These are phyloP conservation scores for Blastocystis sp. DNA, from an alignment of 352 stramenopile species.

Conservation along the genomic window DNA sequence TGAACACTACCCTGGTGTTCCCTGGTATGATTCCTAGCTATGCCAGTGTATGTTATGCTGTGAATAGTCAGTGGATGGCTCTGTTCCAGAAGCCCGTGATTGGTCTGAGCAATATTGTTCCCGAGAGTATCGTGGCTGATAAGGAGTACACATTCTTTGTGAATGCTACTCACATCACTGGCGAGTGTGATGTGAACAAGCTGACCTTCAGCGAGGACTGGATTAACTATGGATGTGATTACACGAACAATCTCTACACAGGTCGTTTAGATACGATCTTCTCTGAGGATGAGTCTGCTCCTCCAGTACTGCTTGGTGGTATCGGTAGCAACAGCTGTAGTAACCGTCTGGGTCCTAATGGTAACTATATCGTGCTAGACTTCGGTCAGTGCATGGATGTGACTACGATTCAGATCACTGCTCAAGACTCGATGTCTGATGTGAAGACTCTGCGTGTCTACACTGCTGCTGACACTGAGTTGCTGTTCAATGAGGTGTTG, in stretches of 20 bases:
- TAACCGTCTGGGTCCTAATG: slow-evolving; percentile 52
- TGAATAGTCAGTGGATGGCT: slow-evolving; percentile 29
- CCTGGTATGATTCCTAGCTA: neutral
- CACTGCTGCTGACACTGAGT: neutral
- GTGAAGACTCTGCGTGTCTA: slow-evolving; percentile 34
- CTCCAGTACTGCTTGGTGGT: slow-evolving; percentile 30
- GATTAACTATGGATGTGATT: slow-evolving; percentile 33
- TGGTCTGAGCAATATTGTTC: slow-evolving; percentile 64
- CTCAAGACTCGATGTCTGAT: neutral
- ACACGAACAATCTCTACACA: slow-evolving; percentile 55
- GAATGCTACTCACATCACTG: slow-evolving; percentile 22
- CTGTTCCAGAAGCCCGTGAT: slow-evolving; percentile 8
- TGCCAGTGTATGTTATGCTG: slow-evolving; percentile 41
- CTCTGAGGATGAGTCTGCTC: neutral
- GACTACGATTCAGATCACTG: neutral
- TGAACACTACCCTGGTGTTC: neutral
- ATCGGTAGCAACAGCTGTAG: slow-evolving; percentile 27
- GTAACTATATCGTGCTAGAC: slow-evolving; percentile 61
- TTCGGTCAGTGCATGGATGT: slow-evolving; percentile 55
- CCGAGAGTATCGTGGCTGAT: slow-evolving; percentile 21
- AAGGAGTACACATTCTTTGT: slow-evolving; percentile 62
- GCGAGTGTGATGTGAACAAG: slow-evolving; percentile 32
- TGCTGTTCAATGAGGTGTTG: slow-evolving; percentile 22
- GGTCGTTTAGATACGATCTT: slow-evolving; percentile 21
- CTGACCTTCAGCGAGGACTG: slow-evolving; percentile 9